Evolutionary conservation across 1,284 basidiomycete species (phyloP).

Genomic region (Taiwanofungus camphoratus): DNA sequence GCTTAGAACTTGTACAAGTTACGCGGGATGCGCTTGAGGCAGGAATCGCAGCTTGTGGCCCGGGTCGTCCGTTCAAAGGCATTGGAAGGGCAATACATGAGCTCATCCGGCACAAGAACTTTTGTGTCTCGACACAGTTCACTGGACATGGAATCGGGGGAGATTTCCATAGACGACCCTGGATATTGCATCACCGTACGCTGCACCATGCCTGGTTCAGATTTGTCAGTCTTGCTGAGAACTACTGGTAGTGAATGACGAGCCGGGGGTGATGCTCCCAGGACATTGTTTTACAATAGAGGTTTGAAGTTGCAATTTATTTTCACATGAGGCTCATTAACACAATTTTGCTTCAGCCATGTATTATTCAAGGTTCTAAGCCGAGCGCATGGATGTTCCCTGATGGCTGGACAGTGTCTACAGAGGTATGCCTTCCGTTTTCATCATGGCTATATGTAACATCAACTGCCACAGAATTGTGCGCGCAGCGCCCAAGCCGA

Average conservation of each 20-base stretch:
- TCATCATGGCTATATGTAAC: neutral
- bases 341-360: constrained; percentile 44
- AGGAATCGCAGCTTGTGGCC: constrained; percentile 74
- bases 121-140: constrained; percentile 71
- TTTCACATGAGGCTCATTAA: neutral
- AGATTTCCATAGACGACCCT: constrained; percentile 80
- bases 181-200: constrained; percentile 72
- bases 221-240: neutral
- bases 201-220: neutral
- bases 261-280: constrained; percentile 71
- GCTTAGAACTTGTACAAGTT: constrained; percentile 54
- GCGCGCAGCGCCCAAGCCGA: constrained; percentile 82
- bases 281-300: constrained; percentile 91
- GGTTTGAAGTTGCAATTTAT: constrained; percentile 32
- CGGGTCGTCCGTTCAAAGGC: constrained; percentile 63
- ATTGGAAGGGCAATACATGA: constrained; percentile 78
- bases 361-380: constrained; percentile 68
- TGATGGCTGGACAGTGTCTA: constrained; percentile 86
- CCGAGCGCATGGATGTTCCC: constrained; percentile 72
- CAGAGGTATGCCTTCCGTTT: constrained; percentile 46
- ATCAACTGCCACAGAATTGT: constrained; percentile 42
- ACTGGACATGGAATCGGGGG: constrained; percentile 85
- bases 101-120: constrained; percentile 37
- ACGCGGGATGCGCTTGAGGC: constrained; percentile 65
- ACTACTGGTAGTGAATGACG: constrained; percentile 57